Evolutionary conservation across 2,329 filamentous ascomycete species (phyloP), one percentile per base, ranked within the genome.

Genomic region (Penicillium italicum): DNA sequence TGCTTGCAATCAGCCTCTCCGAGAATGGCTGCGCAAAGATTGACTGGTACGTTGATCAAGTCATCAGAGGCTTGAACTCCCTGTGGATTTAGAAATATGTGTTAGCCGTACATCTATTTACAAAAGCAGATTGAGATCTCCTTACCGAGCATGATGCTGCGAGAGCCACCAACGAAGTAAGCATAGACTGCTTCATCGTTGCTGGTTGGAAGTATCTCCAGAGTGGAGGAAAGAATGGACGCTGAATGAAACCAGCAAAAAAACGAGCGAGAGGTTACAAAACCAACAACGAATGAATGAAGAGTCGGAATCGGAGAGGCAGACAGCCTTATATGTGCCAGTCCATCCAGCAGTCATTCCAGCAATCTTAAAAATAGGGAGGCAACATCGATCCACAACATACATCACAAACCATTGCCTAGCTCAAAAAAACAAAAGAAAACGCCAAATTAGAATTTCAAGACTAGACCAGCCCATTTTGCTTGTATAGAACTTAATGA

Each of bases 1-100:
- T 63, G 60, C 28, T 67, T 57, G 61, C 66, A 69, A 11, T 62
- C 50, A 22, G 46, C 59, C 14, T 67, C 60, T 26, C 66, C 66
- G 18, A 69, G 60, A 37, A 69, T 60, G 14, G 47, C 62, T 3
- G 57, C 53, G 42, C 65, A 68, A 30, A 67, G 60, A 24, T 59
- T 60, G 40, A 67, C 40, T 18, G 66, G 66, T 18, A 66, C 50
- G 45, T 50, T 66, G 11, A 50, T 28, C 51, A 66, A 56, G 50
- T 48, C 53, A 33, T 62, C 55, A 24, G 44, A 51, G 47, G 59
- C 54, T 28, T 48, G 53, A 22, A 47, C 60, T 24, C 60, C 56
- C 58, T 60, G 36, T 46, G 30, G 2, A 30, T 50, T 37, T 24
- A 28, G 8, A 33, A 14, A 7, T 7, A 18, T 30, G 0, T 22